Evolutionary conservation across 345 rosid genomes (phyloP).

Genomic region (Salix koriyanagi): DNA sequence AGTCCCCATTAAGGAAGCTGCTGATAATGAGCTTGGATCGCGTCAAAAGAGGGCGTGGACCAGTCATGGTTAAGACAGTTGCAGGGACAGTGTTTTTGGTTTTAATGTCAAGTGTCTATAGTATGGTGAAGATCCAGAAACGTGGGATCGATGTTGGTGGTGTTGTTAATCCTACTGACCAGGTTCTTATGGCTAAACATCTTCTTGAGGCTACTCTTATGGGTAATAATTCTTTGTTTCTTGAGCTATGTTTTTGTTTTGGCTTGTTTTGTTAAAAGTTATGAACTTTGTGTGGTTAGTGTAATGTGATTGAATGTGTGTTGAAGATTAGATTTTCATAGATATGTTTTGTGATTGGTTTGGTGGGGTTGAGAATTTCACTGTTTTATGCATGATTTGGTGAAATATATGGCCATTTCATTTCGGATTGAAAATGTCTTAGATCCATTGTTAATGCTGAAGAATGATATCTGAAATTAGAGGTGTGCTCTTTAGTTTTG

Average conservation of each 20-base stretch:
- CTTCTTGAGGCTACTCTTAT: conserved; percentile 34
- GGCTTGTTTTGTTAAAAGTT: not conserved
- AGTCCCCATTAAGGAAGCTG: conserved; percentile 29
- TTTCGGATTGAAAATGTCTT: not conserved
- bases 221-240: conserved; percentile 15
- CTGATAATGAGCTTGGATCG: conserved; percentile 29
- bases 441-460: conserved; percentile 2
- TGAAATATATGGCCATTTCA: not conserved
- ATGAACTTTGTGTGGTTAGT: not conserved
- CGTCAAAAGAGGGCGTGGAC: conserved; percentile 29
- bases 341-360: not conserved
- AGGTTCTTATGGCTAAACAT: conserved; percentile 31
- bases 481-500: not conserved
- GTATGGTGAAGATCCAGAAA: conserved; percentile 29
- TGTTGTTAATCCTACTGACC: conserved; percentile 25
- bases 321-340: not conserved
- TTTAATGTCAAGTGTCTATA: conserved; percentile 20
- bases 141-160: conserved; percentile 19
- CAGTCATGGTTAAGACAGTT: conserved; percentile 30
- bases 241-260: not conserved
- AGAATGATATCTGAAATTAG: not conserved
- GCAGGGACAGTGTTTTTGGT: conserved; percentile 28
- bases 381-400: conserved; percentile 6
- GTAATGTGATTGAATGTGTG: conserved; percentile 4
- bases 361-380: not conserved